phyloP scores from a whole-genome alignment of 768 basidiomycete genomes.

The Tulasnella sp. region DNA sequence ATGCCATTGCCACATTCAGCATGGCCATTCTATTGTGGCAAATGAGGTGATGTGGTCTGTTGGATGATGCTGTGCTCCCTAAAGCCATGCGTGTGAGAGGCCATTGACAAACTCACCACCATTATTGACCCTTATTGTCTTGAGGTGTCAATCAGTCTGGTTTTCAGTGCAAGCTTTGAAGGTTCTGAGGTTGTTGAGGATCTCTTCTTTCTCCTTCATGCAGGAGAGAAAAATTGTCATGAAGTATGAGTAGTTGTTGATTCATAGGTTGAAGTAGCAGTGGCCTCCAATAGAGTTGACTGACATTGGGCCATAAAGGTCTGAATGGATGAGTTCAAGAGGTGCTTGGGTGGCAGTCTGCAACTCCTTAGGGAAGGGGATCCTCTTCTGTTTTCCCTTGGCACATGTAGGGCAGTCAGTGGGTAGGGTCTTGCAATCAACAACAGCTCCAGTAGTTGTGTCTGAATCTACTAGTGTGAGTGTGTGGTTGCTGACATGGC shows the following conservation, averaged over 20 bases:
- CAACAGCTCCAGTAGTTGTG: background rate
- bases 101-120: background rate
- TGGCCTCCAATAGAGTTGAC: background rate
- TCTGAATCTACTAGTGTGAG: background rate
- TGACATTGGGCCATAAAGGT: background rate
- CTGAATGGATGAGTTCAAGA: background rate
- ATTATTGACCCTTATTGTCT: background rate
- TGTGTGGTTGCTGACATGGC: background rate
- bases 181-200: background rate
- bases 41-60: conserved; percentile 16
- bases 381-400: background rate
- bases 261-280: background rate
- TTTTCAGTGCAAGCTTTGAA: background rate
- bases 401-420: background rate
- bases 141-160: background rate
- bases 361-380: background rate
- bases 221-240: background rate
- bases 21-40: conserved; percentile 18
- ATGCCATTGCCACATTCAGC: conserved; percentile 16
- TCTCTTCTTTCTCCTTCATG: background rate
- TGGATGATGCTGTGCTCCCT: background rate
- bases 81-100: background rate
- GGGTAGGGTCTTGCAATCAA: background rate
- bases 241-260: background rate
- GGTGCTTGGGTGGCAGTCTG: background rate